Conservation (phyloP, 2,329 filamentous ascomycete genomes). For the Raffaelea albimanens region DNA sequence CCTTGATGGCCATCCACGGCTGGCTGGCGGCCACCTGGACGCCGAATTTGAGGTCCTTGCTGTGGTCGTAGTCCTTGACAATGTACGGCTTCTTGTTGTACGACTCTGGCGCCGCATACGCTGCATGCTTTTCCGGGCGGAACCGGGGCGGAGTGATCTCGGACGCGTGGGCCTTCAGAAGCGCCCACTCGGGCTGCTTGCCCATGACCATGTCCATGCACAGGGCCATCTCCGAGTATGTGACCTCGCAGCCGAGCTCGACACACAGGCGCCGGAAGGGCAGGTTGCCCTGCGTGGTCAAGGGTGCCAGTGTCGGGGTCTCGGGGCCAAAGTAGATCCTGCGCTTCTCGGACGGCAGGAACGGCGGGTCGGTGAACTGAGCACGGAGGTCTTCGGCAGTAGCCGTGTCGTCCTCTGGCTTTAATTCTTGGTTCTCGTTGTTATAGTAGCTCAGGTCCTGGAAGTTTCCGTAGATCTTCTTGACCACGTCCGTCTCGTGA, state of each 20-base stretch:
- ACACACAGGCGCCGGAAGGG: conserved; percentile 88
- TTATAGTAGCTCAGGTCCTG: conserved; percentile 14
- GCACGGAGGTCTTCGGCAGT: conserved; percentile 64
- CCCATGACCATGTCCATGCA: conserved; percentile 83
- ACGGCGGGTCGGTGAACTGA: conserved; percentile 73
- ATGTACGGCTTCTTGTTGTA: conserved; percentile 21
- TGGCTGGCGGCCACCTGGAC: conserved; percentile 90
- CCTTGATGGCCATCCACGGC: conserved; percentile 82
- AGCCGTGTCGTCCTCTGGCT: conserved; percentile 19
- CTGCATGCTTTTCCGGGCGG: conserved; percentile 32
- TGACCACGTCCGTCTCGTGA: conserved; percentile 43
- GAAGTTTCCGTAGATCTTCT: conserved; percentile 33
- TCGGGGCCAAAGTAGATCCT: conserved; percentile 88
- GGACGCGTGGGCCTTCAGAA: conserved; percentile 84
- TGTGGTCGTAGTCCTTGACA: conserved; percentile 70
- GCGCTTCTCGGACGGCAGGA: conserved; percentile 87
- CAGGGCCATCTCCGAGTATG: conserved; percentile 98
- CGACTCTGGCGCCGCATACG: conserved; percentile 9
- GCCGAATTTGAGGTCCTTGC: conserved; percentile 78
- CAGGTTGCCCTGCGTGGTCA: conserved; percentile 94
- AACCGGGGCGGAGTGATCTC: conserved; percentile 63
- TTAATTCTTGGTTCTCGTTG: conserved; percentile 18
- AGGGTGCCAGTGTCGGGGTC: conserved; percentile 84
- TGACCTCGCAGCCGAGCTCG: conserved; percentile 81
- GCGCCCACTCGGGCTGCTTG: conserved; percentile 84